Conservation (phyloP, 108 stramenopile species). For the Chaetoceros muelleri region DNA sequence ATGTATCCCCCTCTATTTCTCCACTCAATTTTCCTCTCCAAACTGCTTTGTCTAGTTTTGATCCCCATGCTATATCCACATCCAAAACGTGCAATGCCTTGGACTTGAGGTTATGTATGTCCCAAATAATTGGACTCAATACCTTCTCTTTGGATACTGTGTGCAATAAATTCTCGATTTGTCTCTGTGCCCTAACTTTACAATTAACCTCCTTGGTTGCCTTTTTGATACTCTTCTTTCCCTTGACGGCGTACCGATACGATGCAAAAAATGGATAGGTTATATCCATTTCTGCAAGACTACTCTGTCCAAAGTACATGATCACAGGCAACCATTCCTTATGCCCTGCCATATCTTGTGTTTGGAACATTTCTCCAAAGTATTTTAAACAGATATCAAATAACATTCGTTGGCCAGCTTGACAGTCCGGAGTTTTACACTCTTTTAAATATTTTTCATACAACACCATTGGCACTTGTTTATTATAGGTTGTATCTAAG, state of each 20-base stretch:
- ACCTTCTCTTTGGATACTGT: background rate
- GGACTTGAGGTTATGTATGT: background rate
- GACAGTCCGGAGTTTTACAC: background rate
- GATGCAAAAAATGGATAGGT: background rate
- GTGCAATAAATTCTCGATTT: background rate
- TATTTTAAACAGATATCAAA: background rate
- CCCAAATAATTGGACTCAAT: conserved; percentile 1
- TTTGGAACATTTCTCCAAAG: background rate
- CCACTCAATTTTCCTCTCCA: conserved; percentile 1
- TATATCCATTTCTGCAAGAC: background rate
- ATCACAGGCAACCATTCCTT: background rate
- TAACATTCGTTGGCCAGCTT: background rate
- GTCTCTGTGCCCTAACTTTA: background rate
- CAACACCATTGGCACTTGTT: background rate
- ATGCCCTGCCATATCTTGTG: background rate
- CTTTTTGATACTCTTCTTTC: background rate
- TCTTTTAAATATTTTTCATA: background rate
- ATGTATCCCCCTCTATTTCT: background rate
- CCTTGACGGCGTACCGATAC: background rate
- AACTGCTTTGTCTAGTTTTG: background rate
- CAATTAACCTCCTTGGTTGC: background rate
- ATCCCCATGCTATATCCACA: conserved; percentile 1
- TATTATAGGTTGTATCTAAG: background rate
- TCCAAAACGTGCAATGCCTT: background rate
- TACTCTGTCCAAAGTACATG: background rate